Percentiles rank a stretch among this genome's conserved stretches.
Evolutionary conservation across 1,284 basidiomycete genomes (phyloP).

Genomic region (Ustilago nuda): DNA sequence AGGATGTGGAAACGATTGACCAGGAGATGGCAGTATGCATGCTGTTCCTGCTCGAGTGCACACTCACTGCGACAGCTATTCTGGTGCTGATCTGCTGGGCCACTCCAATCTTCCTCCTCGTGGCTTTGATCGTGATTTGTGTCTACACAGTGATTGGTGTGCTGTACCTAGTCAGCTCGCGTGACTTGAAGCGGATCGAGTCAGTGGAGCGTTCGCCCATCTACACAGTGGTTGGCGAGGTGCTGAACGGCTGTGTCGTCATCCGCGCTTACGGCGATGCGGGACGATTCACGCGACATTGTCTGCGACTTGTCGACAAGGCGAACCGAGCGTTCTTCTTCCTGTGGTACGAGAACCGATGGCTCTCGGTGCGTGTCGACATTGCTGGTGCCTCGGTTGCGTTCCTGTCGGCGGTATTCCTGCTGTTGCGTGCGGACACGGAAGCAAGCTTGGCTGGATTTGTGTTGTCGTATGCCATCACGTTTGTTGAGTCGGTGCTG

Average conservation of each 20-base stretch:
- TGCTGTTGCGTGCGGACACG: conserved; percentile 72
- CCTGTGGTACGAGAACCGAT: conserved; percentile 74
- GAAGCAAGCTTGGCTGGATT: conserved; percentile 67
- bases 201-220: conserved; percentile 67
- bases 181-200: conserved; percentile 68
- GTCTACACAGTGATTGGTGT: conserved; percentile 64
- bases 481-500: conserved; percentile 76
- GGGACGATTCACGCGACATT: conserved; percentile 76
- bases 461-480: conserved; percentile 64
- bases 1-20: conserved; percentile 68
- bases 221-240: conserved; percentile 72
- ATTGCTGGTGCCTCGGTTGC: conserved; percentile 63
- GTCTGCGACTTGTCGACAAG: conserved; percentile 70
- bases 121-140: conserved; percentile 55
- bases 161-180: conserved; percentile 66
- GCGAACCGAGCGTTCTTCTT: conserved; percentile 70
- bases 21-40: conserved; percentile 64
- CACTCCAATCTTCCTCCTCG: conserved; percentile 58
- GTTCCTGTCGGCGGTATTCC: conserved; percentile 68
- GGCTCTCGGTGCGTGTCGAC: conserved; percentile 69
- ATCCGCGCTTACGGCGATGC: conserved; percentile 90
- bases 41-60: conserved; percentile 56
- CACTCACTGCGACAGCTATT: conserved; percentile 56
- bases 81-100: conserved; percentile 65
- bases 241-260: conserved; percentile 81